These are phyloP conservation scores for Alisma plantagoaquatica DNA, from an alignment of 106 monocot genomes.

Conservation along the genomic window DNA sequence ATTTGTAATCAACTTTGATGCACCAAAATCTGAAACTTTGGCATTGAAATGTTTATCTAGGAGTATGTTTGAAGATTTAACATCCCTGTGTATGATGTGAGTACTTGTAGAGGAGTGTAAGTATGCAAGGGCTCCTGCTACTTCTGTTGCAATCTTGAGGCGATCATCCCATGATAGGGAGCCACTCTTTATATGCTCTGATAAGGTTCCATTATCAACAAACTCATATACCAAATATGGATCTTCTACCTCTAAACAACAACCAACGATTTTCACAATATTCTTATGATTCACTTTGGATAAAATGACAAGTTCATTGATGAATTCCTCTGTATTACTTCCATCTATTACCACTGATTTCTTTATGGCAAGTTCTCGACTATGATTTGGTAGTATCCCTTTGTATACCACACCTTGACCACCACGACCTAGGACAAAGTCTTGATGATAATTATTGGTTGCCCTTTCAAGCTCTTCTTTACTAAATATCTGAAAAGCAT, in stretches of 20 bases:
- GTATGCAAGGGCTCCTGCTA: background rate
- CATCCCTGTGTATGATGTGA: background rate
- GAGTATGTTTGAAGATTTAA: background rate
- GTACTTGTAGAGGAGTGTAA: background rate
- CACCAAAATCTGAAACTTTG: background rate
- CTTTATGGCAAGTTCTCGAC: background rate
- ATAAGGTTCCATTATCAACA: background rate
- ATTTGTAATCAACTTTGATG: background rate
- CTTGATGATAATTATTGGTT: too few relatives aligned
- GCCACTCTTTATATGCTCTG: background rate
- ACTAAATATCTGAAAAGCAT: too few relatives aligned
- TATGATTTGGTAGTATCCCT: background rate
- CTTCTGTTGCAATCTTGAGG: background rate
- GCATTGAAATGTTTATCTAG: background rate
- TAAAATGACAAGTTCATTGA: background rate
- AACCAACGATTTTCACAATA: background rate
- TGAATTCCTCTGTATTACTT: background rate
- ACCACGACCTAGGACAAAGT: background rate
- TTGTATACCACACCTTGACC: background rate
- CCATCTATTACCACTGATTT: background rate
- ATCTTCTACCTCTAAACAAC: background rate
- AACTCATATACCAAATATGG: background rate
- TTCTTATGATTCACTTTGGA: background rate
- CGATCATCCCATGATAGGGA: background rate
- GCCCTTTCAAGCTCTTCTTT: too few relatives aligned